Evolutionary conservation across 2,329 filamentous ascomycete species (phyloP).

Genomic region (Leptographium lundbergii): DNA sequence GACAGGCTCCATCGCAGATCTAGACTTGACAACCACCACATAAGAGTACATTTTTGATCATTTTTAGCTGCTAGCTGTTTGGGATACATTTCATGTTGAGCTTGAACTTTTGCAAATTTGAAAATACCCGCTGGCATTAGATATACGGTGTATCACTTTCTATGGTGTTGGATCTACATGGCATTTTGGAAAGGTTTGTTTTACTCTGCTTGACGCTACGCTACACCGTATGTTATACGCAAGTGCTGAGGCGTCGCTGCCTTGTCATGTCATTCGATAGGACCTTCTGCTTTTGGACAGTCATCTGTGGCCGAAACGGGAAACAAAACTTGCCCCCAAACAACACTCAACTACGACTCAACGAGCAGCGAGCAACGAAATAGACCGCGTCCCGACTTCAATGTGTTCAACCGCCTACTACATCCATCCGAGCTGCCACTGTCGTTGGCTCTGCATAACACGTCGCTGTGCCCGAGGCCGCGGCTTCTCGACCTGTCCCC

Average conservation of each 20-base stretch:
- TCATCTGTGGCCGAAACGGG: no score
- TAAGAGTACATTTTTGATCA: neutral
- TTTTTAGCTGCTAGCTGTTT: neutral
- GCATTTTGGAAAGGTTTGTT: neutral
- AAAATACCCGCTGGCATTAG: neutral
- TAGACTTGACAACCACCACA: constrained; percentile 10
- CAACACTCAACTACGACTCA: no score
- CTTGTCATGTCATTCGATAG: neutral
- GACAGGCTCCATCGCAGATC: constrained; percentile 12
- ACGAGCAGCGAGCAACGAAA: neutral
- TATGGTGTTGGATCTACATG: neutral
- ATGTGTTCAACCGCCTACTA: constrained; percentile 40
- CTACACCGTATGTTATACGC: neutral
- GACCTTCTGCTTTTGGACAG: neutral
- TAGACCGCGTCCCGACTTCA: neutral
- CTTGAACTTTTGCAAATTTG: neutral
- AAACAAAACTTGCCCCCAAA: no score
- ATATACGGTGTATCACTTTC: neutral
- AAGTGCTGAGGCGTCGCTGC: neutral
- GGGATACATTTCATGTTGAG: no score
- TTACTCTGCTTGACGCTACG: neutral
- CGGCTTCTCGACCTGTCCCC: constrained; percentile 36
- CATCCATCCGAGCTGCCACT: constrained; percentile 34
- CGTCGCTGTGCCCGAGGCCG: constrained; percentile 33
- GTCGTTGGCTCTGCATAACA: constrained; percentile 37